Percentiles rank a stretch among this genome's conserved stretches.
Evolutionary conservation across 2,329 filamentous ascomycete genomes (phyloP).

Genomic region (Chaetomium sp.): DNA sequence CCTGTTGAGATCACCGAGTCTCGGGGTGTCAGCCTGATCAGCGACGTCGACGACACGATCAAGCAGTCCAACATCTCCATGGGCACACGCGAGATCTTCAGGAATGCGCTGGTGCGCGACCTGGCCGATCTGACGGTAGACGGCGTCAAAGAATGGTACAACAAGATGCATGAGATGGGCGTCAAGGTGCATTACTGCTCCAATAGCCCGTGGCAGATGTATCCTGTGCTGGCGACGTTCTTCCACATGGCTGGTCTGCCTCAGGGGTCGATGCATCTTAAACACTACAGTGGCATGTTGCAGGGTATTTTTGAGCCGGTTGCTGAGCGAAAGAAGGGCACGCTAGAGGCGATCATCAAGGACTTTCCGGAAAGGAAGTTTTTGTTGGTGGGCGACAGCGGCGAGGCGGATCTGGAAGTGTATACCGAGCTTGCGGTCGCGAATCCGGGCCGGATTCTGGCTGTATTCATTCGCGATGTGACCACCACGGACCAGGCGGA

Average conservation of each 20-base stretch:
- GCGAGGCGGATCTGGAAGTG: conserved; percentile 92
- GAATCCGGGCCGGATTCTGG: conserved; percentile 75
- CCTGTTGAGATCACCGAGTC: conserved; percentile 71
- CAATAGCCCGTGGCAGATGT: conserved; percentile 98
- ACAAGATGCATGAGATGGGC: conserved; percentile 65
- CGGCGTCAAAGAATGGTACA: conserved; percentile 89
- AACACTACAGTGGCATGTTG: conserved; percentile 94
- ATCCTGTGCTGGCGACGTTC: conserved; percentile 78
- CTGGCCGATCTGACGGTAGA: conserved; percentile 74
- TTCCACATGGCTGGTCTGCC: conserved; percentile 77
- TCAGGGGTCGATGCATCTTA: conserved; percentile 84
- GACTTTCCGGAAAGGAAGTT: conserved; percentile 91
- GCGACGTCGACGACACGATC: conserved; percentile 95
- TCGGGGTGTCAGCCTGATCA: conserved; percentile 82
- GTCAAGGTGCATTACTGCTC: conserved; percentile 95
- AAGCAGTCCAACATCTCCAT: conserved; percentile 87
- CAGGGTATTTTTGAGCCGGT: conserved; percentile 98
- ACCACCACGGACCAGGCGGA: conserved; percentile 67
- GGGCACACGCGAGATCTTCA: conserved; percentile 89
- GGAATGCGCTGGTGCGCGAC: conserved; percentile 90
- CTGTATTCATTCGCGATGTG: conserved; percentile 91
- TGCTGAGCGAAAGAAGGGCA: conserved; percentile 86
- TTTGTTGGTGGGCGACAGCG: conserved; percentile 88
- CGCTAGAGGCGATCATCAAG: conserved; percentile 73
- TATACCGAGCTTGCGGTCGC: conserved; percentile 88